phyloP scores from a whole-genome alignment of 2,329 filamentous ascomycete genomes.

The Neonectria faginata region DNA sequence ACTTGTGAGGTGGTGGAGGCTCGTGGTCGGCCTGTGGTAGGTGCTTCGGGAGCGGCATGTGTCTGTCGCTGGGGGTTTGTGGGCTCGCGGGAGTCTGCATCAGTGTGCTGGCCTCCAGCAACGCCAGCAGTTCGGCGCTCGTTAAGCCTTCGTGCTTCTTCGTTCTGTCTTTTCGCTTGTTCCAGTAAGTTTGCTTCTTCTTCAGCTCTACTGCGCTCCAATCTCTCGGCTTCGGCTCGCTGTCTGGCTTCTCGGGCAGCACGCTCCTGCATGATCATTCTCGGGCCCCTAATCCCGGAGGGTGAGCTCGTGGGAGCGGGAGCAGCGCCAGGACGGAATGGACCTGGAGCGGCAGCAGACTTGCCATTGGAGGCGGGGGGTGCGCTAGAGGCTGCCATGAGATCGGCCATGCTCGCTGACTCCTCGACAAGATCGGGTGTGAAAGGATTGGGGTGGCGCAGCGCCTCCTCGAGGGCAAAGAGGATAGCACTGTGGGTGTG shows the following conservation, averaged over 20 bases:
- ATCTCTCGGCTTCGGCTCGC: slow-evolving; percentile 74
- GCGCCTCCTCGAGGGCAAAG: slow-evolving; percentile 89
- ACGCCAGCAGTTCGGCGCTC: slow-evolving; percentile 67
- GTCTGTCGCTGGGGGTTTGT: slow-evolving; percentile 50
- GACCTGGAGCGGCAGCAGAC: slow-evolving; percentile 56
- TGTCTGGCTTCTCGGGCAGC: slow-evolving; percentile 79
- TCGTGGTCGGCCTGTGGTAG: slow-evolving; percentile 42
- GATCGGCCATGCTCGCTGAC: slow-evolving; percentile 91
- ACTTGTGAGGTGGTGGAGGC: slow-evolving; percentile 45
- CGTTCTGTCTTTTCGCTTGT: slow-evolving; percentile 67
- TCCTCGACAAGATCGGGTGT: slow-evolving; percentile 88
- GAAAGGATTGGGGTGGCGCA: slow-evolving; percentile 85
- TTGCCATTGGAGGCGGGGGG: slow-evolving; percentile 68
- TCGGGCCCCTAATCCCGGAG: slow-evolving; percentile 81
- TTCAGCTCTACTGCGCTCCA: slow-evolving; percentile 68
- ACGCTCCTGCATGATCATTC: slow-evolving; percentile 91
- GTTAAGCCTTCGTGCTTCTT: slow-evolving; percentile 67
- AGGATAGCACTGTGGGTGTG: slow-evolving; percentile 91
- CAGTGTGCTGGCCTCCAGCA: slow-evolving; percentile 53
- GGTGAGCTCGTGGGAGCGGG: slow-evolving; percentile 66
- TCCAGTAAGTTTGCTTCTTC: slow-evolving; percentile 65
- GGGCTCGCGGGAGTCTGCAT: slow-evolving; percentile 48
- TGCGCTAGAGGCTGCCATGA: slow-evolving; percentile 69
- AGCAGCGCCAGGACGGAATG: slow-evolving; percentile 60
- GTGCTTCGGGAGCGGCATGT: slow-evolving; percentile 43